Evolutionary conservation across 805 yeast genomes (phyloP).

Genomic region (Blastobotrys americana): DNA sequence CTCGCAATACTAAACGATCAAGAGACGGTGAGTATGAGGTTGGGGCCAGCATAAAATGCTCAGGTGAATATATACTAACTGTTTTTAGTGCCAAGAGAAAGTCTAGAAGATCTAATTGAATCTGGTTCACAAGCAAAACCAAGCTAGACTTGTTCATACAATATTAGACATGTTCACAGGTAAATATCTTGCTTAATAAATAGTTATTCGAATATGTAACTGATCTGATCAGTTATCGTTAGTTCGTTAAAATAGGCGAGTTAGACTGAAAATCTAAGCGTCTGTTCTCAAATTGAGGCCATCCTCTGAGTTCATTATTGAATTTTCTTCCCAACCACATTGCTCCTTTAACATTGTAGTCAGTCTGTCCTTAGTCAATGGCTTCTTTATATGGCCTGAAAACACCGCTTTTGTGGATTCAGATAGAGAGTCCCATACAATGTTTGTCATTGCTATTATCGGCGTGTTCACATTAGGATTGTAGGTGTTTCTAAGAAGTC

Average conservation of each 20-base stretch:
- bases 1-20: background rate
- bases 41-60: too few species aligned
- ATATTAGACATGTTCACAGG: too few species aligned
- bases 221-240: too few species aligned
- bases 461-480: slow-evolving; percentile 75
- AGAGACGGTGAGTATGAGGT: slow-evolving; percentile 2
- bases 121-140: too few species aligned
- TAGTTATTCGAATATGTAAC: too few species aligned
- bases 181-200: too few species aligned
- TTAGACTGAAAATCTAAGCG: too few species aligned
- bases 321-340: slow-evolving; percentile 24
- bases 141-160: too few species aligned
- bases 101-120: slow-evolving; percentile 2
- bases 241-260: too few species aligned
- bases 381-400: slow-evolving; percentile 69
- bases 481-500: slow-evolving; percentile 64
- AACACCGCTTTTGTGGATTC: slow-evolving; percentile 34
- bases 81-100: background rate
- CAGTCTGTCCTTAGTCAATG: slow-evolving; percentile 39
- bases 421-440: slow-evolving; percentile 46
- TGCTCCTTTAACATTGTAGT: slow-evolving; percentile 27
- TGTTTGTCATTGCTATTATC: slow-evolving; percentile 66
- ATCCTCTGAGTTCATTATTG: too few species aligned
- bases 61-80: too few species aligned
- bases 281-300: too few species aligned